Base-by-base conservation (phyloP, 129 eudicot genomes). In the Silybum marianum region DNA sequence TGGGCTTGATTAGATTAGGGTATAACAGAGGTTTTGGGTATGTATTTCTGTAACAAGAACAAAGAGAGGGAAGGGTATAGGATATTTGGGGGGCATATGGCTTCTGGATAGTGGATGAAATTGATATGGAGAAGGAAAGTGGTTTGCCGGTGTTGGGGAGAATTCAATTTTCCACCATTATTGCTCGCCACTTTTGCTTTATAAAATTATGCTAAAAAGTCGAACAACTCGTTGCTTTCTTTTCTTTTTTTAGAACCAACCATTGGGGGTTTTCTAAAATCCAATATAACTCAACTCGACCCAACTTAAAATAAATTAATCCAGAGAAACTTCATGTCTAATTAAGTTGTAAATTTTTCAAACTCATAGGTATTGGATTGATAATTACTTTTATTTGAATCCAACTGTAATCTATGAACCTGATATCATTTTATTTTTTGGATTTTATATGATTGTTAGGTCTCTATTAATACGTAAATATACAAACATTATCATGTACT, bases 121-220 rank as follows among this genome's bases (percentile, higher is more conserved):
- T 69, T 83, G 78, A 83, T 60, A 77, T 39, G 82, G 79, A 58
- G 81, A 77, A 83, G 86, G 86, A 83, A 83, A 77, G 78, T 76
- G 71, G 76, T 58, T 51, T 82, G 69, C 66, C 32, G 73, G 81
- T 81, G 80, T 30, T 46, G 85, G 21, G 38, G 77, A 21, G 82
- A 77, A 58, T 76, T 83, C 78, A 70, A 72, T 54, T 69, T 75
- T 69, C 71, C 81, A 71, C 78, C 86, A 83, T 83, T 83, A 77
- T 77, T 77, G 81, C 63, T 58, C 75, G 18, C 78, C 76, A 67
- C 85, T 83, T 83, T 83, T 77, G 86, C 86, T 58, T 54, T 69
- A 75, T 14, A 32, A 83, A 76, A 23, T 71, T 38, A 22, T 81
- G 82, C 58, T 28, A 75, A 38, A 83, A 83, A 77, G 86, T 71